These are phyloP conservation scores for Leucosporidium scottii DNA, from an alignment of 768 basidiomycete species.

Conservation along the genomic window DNA sequence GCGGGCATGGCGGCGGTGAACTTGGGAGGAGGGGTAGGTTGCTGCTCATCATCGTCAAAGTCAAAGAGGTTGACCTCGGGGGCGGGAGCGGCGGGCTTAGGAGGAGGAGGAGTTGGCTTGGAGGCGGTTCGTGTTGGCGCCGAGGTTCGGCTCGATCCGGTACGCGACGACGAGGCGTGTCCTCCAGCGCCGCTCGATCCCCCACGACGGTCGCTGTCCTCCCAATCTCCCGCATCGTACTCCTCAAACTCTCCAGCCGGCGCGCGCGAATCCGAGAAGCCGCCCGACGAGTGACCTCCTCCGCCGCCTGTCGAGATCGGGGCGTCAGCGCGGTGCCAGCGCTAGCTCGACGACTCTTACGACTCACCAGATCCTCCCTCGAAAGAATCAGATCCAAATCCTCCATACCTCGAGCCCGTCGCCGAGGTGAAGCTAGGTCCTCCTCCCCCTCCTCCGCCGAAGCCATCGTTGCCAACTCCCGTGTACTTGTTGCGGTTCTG, in stretches of 20 bases:
- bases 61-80: conserved; percentile 67
- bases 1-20: conserved; percentile 40
- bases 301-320: conserved; percentile 42
- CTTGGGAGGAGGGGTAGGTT: conserved; percentile 39
- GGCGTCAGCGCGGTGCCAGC: conserved; percentile 12
- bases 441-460: conserved; percentile 14
- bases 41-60: conserved; percentile 59
- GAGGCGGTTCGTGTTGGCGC: conserved; percentile 5
- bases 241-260: conserved; percentile 67
- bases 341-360: conserved; percentile 30
- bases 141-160: conserved; percentile 39
- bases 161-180: conserved; percentile 44
- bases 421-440: conserved; percentile 54
- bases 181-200: conserved; percentile 12
- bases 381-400: conserved; percentile 56
- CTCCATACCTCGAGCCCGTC: conserved; percentile 56
- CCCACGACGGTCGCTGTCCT: conserved; percentile 49
- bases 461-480: conserved; percentile 70
- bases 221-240: conserved; percentile 88
- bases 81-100: conserved; percentile 40
- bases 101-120: conserved; percentile 34
- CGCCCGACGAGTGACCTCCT: conserved; percentile 48
- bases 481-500: conserved; percentile 79
- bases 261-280: conserved; percentile 21
- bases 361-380: conserved; percentile 37